phyloP scores from a whole-genome alignment of 805 yeast species.

The Sporopachydermia quercuum region DNA sequence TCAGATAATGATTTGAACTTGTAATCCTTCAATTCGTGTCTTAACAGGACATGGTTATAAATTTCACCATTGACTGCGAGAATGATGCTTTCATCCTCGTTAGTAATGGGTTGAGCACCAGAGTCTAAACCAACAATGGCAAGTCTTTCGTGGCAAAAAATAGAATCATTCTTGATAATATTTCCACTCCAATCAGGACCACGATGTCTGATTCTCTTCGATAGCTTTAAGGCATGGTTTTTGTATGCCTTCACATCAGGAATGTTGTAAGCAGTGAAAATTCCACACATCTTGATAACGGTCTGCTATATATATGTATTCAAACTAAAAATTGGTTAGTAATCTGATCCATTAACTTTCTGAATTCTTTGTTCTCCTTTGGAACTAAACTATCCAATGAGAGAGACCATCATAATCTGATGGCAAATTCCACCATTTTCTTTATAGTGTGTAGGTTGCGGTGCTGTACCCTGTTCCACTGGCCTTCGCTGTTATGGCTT shows the following conservation, averaged over 20 bases:
- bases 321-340: no score
- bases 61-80: constrained; percentile 96
- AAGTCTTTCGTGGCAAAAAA: constrained; percentile 87
- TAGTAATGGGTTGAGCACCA: constrained; percentile 95
- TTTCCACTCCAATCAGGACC: constrained; percentile 99
- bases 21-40: constrained; percentile 64
- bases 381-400: no score
- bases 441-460: no score
- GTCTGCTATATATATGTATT: constrained; percentile 1
- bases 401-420: no score
- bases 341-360: neutral
- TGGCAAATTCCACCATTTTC: no score
- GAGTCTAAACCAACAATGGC: constrained; percentile 95
- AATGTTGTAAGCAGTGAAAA: constrained; percentile 82
- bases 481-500: no score
- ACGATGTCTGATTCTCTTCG: constrained; percentile 91
- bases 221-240: constrained; percentile 73
- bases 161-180: constrained; percentile 60
- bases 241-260: constrained; percentile 70
- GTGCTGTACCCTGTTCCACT: no score
- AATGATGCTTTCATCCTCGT: constrained; percentile 55
- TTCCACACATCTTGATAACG: constrained; percentile 80
- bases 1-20: constrained; percentile 76
- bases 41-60: constrained; percentile 85
- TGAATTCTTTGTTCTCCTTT: no score